phyloP scores from a whole-genome alignment of 139 green algal genomes.

The Gonium pectorale region DNA sequence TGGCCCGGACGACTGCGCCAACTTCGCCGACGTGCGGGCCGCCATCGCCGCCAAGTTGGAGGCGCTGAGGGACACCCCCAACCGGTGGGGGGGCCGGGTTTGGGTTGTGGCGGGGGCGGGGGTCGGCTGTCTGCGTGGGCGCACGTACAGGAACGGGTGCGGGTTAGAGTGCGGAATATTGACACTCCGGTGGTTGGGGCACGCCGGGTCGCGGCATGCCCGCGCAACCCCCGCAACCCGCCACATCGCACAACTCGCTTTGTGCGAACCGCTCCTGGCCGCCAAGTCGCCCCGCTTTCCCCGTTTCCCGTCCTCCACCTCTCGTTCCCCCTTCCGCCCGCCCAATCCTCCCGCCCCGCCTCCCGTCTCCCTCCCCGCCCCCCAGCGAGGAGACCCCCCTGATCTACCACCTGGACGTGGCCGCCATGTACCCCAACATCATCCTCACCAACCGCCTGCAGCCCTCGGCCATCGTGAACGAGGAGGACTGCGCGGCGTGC shows the following conservation, averaged over 20 bases:
- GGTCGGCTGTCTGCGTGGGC: too few species aligned
- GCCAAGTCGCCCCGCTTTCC: neutral
- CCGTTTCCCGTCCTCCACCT: neutral
- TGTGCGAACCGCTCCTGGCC: too few species aligned
- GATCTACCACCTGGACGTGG: slow-evolving; percentile 99
- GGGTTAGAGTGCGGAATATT: too few species aligned
- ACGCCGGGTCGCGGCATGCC: too few species aligned
- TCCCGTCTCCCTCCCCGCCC: neutral
- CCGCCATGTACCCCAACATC: slow-evolving; percentile 99
- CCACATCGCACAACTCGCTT: too few species aligned
- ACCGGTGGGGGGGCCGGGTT: slow-evolving; percentile 52
- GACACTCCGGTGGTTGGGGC: too few species aligned
- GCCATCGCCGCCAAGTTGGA: slow-evolving; percentile 78
- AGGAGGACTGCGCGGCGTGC: slow-evolving; percentile 96
- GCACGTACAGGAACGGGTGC: too few species aligned
- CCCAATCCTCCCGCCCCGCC: neutral
- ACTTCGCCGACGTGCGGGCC: slow-evolving; percentile 77
- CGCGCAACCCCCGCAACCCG: too few species aligned
- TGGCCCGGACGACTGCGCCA: slow-evolving; percentile 71
- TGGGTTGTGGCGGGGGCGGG: too few species aligned
- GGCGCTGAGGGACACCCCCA: slow-evolving; percentile 83
- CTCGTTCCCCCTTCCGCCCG: neutral
- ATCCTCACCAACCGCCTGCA: slow-evolving; percentile 97
- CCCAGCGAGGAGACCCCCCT: slow-evolving; percentile 87
- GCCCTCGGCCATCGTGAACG: slow-evolving; percentile 85